Base-by-base conservation (phyloP, 2,329 filamentous ascomycete genomes). In the Acrocalymma vagum region DNA sequence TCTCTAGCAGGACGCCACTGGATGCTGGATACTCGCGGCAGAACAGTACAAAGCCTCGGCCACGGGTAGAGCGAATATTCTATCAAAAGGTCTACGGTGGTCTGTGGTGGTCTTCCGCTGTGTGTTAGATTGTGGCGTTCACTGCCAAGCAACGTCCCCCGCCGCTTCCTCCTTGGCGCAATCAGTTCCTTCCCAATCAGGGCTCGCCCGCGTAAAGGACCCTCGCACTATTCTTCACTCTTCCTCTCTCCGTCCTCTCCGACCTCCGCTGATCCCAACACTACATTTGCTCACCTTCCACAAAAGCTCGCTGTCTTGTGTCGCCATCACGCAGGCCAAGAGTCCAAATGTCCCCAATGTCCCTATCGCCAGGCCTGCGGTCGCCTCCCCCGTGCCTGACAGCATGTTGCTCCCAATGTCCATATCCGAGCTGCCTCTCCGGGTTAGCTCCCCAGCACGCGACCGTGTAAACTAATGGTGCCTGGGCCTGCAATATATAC, bases 141-240 rank as follows among this genome's bases (percentile, higher is more conserved):
- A 21, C 16, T 16, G 34, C 38, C 48, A 6, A 43, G 42, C 24
- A 38, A 28, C 40, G 38, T 39, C 45, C 40, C 22, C 25, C 28
- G 9, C 21, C n/a, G 21, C 13, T 9, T 20, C 10, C 9, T 20
- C 9, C 45, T 51, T 56, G 51, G 58, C 57, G 29, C 16, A 42
- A 42, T 51, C 26, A 29, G 23, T 53, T 51, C 55, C 47, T 53
- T 55, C 55, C 58, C 55, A 63, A 60, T 63, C 42, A 60, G 45
- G 48, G 11, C 10, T 16, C 33, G 20, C 31, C 49, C 47, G 46
- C 42, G 29, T 38, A 29, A 20, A 24, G 30, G 13, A n/a, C n/a
- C n/a, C n/a, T n/a, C n/a, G n/a, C n/a, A n/a, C 28, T 30, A 30
- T 30, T 30, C 28, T 17, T 30, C 28, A 14, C 15, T 30, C 28